Evolutionary conservation across 73 alveolate species (phyloP).

Genomic region (Tetrahymena borealis): DNA sequence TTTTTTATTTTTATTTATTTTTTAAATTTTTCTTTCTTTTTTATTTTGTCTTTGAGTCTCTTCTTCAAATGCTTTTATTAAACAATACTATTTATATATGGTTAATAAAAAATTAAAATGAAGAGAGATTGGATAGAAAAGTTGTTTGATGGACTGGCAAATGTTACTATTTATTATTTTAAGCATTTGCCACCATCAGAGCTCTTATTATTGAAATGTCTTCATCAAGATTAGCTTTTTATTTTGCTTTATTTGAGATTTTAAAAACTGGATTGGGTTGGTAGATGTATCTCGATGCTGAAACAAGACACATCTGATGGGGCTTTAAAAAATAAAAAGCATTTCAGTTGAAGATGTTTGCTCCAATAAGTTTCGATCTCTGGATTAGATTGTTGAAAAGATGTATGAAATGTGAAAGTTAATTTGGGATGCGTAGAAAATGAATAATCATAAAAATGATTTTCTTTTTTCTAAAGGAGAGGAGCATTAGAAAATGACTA

Average conservation of each 20-base stretch:
- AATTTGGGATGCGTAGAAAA: neutral
- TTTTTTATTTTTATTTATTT: neutral
- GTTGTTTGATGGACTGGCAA: neutral
- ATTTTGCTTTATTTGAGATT: neutral
- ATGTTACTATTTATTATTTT: neutral
- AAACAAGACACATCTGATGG: neutral
- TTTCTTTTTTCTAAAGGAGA: neutral
- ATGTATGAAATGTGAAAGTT: neutral
- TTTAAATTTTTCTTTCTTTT: neutral
- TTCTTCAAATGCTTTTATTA: neutral
- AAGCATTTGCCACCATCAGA: neutral
- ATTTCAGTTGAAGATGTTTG: neutral
- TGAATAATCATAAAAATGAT: neutral
- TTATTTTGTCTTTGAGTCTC: neutral
- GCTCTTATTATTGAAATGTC: neutral
- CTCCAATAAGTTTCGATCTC: slow-evolving; percentile 3
- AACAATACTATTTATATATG: neutral
- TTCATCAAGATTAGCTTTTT: neutral
- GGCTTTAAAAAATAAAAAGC: neutral
- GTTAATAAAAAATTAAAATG: neutral
- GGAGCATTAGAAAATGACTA: neutral
- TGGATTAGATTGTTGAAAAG: neutral
- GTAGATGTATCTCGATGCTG: neutral
- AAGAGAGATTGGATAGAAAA: neutral
- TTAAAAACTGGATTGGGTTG: neutral